Percentiles rank a stretch among this genome's conserved stretches.
Conservation (phyloP, 78 protist species). For the Dictyostelium capitatum region DNA sequence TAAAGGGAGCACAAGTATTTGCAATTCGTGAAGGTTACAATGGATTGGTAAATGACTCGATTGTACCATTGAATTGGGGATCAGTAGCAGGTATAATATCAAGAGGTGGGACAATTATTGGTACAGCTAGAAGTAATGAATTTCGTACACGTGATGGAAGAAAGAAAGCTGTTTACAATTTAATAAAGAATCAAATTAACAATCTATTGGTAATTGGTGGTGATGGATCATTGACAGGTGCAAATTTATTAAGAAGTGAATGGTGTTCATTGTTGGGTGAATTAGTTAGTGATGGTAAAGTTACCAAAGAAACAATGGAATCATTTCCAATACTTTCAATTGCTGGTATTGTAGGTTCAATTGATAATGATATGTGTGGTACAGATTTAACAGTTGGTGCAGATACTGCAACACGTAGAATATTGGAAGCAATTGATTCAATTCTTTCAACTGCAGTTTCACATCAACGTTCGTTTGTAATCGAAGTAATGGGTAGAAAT, state of each 20-base stretch:
- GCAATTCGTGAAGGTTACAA: constrained; percentile 88
- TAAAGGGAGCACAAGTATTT: constrained; percentile 76
- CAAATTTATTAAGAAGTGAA: constrained; percentile 78
- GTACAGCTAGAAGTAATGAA: constrained; percentile 86
- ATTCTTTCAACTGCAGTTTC: constrained; percentile 85
- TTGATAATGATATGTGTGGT: constrained; percentile 92
- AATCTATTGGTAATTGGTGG: constrained; percentile 89
- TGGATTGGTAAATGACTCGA: constrained; percentile 84
- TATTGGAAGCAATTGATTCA: constrained; percentile 87
- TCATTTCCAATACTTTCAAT: constrained; percentile 10
- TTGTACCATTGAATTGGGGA: constrained; percentile 72
- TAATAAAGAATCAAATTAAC: constrained; percentile 72
- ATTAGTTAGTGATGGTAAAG: constrained; percentile 14
- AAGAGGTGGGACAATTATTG: constrained; percentile 91
- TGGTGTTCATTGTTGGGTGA: constrained; percentile 77
- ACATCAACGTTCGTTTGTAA: constrained; percentile 87
- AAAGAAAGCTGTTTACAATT: constrained; percentile 82
- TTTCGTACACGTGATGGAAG: constrained; percentile 88
- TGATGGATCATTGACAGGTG: constrained; percentile 92
- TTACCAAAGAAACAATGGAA: background rate
- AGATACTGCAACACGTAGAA: constrained; percentile 85
- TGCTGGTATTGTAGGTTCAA: constrained; percentile 91
- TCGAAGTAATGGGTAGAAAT: constrained; percentile 91
- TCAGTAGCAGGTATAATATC: constrained; percentile 65
- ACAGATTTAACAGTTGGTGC: constrained; percentile 87